phyloP scores from a whole-genome alignment of 257 asterid species.

The Nicotiana noctiflora region DNA sequence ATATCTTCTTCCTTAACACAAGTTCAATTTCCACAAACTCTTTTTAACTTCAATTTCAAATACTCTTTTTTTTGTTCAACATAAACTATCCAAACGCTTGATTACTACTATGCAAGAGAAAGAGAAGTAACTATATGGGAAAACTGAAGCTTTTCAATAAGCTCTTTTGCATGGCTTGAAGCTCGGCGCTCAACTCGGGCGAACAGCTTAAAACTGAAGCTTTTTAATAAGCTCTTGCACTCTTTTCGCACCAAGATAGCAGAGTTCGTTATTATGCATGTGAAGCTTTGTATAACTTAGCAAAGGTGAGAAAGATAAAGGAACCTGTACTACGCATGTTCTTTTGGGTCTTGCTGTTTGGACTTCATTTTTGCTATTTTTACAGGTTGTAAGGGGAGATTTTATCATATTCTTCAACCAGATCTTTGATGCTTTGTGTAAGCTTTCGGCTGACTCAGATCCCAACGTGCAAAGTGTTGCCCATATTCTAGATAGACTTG shows the following conservation, averaged over 20 bases:
- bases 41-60: neutral
- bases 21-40: neutral
- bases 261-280: conserved; percentile 99
- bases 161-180: conserved; percentile 58
- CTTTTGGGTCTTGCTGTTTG: conserved; percentile 10
- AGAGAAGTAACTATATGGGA: conserved; percentile 87
- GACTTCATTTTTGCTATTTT: conserved; percentile 20
- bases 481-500: conserved; percentile 97
- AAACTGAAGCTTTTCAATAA: conserved; percentile 72
- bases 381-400: conserved; percentile 98
- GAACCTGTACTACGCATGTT: neutral
- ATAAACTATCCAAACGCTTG: neutral
- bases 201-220: too few relatives aligned
- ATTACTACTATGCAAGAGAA: conserved; percentile 33
- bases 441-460: conserved; percentile 97
- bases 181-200: conserved; percentile 61
- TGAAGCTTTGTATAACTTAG: conserved; percentile 96
- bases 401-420: conserved; percentile 94
- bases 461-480: conserved; percentile 99
- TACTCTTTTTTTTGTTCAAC: neutral
- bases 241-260: conserved; percentile 96
- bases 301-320: conserved; percentile 55
- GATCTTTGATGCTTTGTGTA: conserved; percentile 89
- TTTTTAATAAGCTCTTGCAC: too few relatives aligned
- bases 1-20: too few relatives aligned